Evolutionary conservation across 2,329 filamentous ascomycete species (phyloP), one percentile per base, ranked within the genome.

Genomic region (Massarina eburnea): DNA sequence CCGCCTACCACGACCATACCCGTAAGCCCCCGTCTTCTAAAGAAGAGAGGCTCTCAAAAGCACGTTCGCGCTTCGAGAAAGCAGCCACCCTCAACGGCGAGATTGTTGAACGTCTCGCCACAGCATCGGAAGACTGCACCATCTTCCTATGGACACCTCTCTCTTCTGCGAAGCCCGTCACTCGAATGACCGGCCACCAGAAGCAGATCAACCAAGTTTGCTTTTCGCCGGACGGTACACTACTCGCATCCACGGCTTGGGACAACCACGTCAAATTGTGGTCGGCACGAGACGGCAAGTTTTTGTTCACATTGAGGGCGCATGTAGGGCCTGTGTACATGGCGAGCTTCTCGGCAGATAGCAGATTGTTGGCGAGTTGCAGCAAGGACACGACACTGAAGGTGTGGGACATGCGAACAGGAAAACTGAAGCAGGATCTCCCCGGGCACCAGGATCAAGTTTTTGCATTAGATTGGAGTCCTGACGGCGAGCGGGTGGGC

Each of bases 161-260:
- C 8, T 66, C 55, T 26, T 85, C 86, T 3, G 88, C 79, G 7
- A 96, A 97, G 68, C 91, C 92, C 1, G 76, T 97, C 3, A 87
- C 89, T n/a, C 80, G 91, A 26, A 81, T 97, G 73, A 73, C 90
- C n/a, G 94, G 94, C 2, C 94, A 99, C 64, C 90, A 96, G 68
- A 97, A 97, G 73, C 89, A 92, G 65, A 91, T 97, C 57, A 96
- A 97, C 69, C 89, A 96, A 66, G 91, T 97, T 38, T 88, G 86
- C 0, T 97, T 97, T 72, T 96, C 90, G 1, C 91, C 92, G 0
- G 91, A 97, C 63, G 92, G 91, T 26, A 79, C 82, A 8, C 80
- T 92, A 47, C 91, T 99, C 59, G 94, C 94, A 8, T 95, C 88
- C 29, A 85, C 89, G 8, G 86, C 86, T 3, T 99, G 92, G 75